phyloP scores from a whole-genome alignment of 164 flowering plant species.

The Sextonia rubra region DNA sequence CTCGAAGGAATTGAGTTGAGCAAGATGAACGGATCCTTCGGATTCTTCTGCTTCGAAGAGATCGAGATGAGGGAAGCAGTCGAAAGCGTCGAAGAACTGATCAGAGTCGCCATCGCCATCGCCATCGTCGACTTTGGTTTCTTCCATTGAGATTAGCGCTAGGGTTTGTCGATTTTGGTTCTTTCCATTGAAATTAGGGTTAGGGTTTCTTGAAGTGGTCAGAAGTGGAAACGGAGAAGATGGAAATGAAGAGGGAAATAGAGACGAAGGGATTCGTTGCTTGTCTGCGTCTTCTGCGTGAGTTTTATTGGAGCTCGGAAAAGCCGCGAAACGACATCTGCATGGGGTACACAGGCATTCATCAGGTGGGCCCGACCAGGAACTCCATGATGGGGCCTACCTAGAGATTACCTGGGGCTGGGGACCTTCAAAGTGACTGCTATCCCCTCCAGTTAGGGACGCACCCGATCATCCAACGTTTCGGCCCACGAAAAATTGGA shows the following conservation, averaged over 20 bases:
- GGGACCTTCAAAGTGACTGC: too few species aligned
- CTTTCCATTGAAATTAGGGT: not conserved
- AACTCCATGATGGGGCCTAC: not conserved
- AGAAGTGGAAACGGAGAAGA: not conserved
- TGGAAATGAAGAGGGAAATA: not conserved
- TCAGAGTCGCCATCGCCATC: constrained; percentile 6
- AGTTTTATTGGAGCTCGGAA: not conserved
- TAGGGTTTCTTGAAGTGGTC: not conserved
- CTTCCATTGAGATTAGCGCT: constrained; percentile 9
- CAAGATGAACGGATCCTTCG: constrained; percentile 16
- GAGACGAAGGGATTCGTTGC: not conserved
- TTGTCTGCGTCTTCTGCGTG: not conserved
- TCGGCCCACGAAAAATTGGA: too few species aligned
- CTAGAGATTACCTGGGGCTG: too few species aligned
- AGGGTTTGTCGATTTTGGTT: not conserved
- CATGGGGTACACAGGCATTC: not conserved
- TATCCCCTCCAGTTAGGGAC: too few species aligned
- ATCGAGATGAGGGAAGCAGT: constrained; percentile 41
- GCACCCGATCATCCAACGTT: too few species aligned
- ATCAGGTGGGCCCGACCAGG: not conserved
- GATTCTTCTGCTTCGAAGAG: constrained; percentile 17
- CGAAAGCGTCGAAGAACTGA: constrained; percentile 38
- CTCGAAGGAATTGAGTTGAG: constrained; percentile 11
- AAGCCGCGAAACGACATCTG: not conserved
- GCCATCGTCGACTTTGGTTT: not conserved